These are phyloP conservation scores for Rhizopogon hawkerae DNA, from an alignment of 1,284 basidiomycete species.

Conservation along the genomic window DNA sequence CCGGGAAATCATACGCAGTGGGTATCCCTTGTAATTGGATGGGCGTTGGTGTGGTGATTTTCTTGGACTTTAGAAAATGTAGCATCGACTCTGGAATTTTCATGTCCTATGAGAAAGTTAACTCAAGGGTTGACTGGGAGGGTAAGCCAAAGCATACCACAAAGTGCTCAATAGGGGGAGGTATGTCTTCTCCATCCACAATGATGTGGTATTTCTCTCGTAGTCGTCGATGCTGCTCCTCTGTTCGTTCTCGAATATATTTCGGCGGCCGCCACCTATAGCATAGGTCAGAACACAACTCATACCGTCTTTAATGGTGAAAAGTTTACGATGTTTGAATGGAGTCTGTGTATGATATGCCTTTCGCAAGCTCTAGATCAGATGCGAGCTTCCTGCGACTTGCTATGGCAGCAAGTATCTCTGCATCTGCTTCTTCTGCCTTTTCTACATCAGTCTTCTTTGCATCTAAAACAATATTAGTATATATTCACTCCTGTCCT, in stretches of 20 bases:
- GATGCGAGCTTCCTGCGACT: conserved; percentile 86
- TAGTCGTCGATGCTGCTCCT: conserved; percentile 65
- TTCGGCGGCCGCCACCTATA: conserved; percentile 80
- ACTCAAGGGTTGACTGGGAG: neutral
- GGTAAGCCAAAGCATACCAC: conserved; percentile 39
- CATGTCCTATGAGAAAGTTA: conserved; percentile 69
- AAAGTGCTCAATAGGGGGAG: conserved; percentile 91
- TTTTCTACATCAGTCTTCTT: conserved; percentile 80
- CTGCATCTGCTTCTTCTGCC: conserved; percentile 81
- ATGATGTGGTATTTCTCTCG: conserved; percentile 91
- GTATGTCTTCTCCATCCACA: conserved; percentile 86
- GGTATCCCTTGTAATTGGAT: conserved; percentile 98
- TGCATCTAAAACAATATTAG: conserved; percentile 48
- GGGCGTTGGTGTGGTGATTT: conserved; percentile 84
- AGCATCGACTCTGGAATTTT: conserved; percentile 86
- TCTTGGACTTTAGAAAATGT: conserved; percentile 74
- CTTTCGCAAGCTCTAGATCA: conserved; percentile 88
- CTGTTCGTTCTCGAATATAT: conserved; percentile 68
- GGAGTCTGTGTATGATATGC: conserved; percentile 84
- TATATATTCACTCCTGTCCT: conserved; percentile 3
- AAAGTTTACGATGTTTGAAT: conserved; percentile 67
- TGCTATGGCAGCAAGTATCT: conserved; percentile 87
- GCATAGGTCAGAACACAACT: conserved; percentile 5
- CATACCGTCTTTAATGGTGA: neutral
- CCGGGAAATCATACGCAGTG: conserved; percentile 59